A percentile compares a stretch with the other conserved stretches of the same genome.
phyloP scores from a whole-genome alignment of 2,329 filamentous ascomycete genomes.

The Didymella exigua region DNA sequence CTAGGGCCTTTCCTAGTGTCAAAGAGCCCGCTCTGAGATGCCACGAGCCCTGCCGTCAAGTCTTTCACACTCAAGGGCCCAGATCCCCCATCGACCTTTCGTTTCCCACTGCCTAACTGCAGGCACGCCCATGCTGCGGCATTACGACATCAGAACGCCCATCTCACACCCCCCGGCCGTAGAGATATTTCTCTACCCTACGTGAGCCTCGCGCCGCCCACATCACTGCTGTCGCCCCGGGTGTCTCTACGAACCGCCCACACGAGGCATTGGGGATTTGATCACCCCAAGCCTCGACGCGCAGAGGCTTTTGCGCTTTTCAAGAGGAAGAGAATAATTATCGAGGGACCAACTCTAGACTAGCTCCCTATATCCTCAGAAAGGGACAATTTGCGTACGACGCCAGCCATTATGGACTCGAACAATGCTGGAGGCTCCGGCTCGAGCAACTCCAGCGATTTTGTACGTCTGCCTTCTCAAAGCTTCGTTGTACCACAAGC shows the following conservation, averaged over 20 bases:
- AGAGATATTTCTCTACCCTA: slow-evolving; percentile 17
- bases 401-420: slow-evolving; percentile 38
- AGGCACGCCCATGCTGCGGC: slow-evolving; percentile 26
- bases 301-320: slow-evolving; percentile 2
- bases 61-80: slow-evolving; percentile 32
- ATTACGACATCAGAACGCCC: slow-evolving; percentile 32
- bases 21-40: slow-evolving; percentile 29
- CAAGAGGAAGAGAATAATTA: not conserved
- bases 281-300: slow-evolving; percentile 15
- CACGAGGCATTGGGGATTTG: slow-evolving; percentile 16
- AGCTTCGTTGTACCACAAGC: slow-evolving; percentile 1
- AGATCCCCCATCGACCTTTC: slow-evolving; percentile 29
- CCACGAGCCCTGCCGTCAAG: slow-evolving; percentile 33
- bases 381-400: slow-evolving; percentile 1
- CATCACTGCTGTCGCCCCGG: slow-evolving; percentile 1
- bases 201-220: slow-evolving; percentile 26
- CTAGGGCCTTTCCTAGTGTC: slow-evolving; percentile 35
- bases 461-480: slow-evolving; percentile 67
- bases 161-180: slow-evolving; percentile 22
- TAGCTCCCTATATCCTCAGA: not conserved
- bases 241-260: not conserved
- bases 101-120: slow-evolving; percentile 23
- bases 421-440: slow-evolving; percentile 45
- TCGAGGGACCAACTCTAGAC: not conserved
- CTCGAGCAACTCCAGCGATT: slow-evolving; percentile 90